Conservation (phyloP, 2,329 filamentous ascomycete genomes). For the Huntiella abstrusa region DNA sequence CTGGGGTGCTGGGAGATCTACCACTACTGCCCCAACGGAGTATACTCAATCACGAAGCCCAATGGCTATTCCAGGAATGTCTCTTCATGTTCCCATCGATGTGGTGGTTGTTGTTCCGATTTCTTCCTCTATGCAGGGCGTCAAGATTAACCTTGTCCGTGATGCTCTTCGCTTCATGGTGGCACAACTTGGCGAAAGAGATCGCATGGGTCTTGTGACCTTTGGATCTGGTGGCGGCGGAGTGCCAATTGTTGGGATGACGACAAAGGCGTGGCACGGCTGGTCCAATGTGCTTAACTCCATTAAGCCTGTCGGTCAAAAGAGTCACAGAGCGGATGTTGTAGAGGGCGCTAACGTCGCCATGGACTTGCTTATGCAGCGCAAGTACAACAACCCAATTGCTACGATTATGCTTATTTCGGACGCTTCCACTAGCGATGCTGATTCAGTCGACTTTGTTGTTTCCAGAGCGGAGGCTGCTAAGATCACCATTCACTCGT, state of each 20-base stretch:
- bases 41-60: slow-evolving; percentile 52
- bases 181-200: slow-evolving; percentile 69
- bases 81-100: slow-evolving; percentile 78
- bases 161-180: slow-evolving; percentile 90
- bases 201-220: slow-evolving; percentile 92
- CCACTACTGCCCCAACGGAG: slow-evolving; percentile 76
- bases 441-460: slow-evolving; percentile 92
- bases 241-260: slow-evolving; percentile 95
- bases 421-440: slow-evolving; percentile 85
- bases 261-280: slow-evolving; percentile 79
- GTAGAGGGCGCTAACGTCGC: slow-evolving; percentile 95
- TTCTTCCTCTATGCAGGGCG: slow-evolving; percentile 96
- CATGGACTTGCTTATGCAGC: slow-evolving; percentile 96
- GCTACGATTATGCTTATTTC: slow-evolving; percentile 93
- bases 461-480: slow-evolving; percentile 91
- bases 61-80: slow-evolving; percentile 20
- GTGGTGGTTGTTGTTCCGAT: slow-evolving; percentile 94
- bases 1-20: slow-evolving; percentile 66
- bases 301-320: slow-evolving; percentile 86
- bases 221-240: slow-evolving; percentile 90
- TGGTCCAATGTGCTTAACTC: slow-evolving; percentile 75
- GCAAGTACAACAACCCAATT: slow-evolving; percentile 86
- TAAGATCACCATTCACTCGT: slow-evolving; percentile 93
- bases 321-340: slow-evolving; percentile 88
- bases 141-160: slow-evolving; percentile 87